These are phyloP conservation scores for Rhizopogon vinicolor DNA, from an alignment of 768 basidiomycete genomes.

Conservation along the genomic window DNA sequence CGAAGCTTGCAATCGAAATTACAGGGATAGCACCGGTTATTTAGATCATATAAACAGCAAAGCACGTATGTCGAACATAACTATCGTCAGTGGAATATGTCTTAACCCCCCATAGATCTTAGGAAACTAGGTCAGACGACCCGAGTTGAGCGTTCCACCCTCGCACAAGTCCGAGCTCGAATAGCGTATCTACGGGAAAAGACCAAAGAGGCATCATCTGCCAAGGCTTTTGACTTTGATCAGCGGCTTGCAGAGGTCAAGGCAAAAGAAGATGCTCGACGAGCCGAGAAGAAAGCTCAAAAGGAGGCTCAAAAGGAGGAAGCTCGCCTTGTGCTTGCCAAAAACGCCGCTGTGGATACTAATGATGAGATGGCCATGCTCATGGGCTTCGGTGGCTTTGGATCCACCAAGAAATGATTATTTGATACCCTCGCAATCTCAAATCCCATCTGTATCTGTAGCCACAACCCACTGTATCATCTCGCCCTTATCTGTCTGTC, in stretches of 20 bases:
- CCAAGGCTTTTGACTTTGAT: slow-evolving; percentile 95
- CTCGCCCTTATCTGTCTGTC: slow-evolving; percentile 1
- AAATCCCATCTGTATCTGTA: slow-evolving; percentile 6
- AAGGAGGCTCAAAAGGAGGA: slow-evolving; percentile 78
- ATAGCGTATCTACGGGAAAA: slow-evolving; percentile 86
- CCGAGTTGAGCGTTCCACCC: slow-evolving; percentile 81
- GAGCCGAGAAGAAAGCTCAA: slow-evolving; percentile 72
- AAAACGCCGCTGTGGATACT: slow-evolving; percentile 40
- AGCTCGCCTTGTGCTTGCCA: slow-evolving; percentile 59
- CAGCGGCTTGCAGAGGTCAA: slow-evolving; percentile 80
- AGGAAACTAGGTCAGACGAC: slow-evolving; percentile 95
- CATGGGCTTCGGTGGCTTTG: slow-evolving; percentile 94
- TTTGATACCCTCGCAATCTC: slow-evolving; percentile 14
- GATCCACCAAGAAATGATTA: slow-evolving; percentile 72
- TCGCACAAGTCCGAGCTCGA: slow-evolving; percentile 87
- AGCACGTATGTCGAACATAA: slow-evolving; percentile 60
- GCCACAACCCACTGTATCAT: slow-evolving; percentile 11
- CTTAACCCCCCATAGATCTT: slow-evolving; percentile 59
- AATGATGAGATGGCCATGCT: slow-evolving; percentile 69
- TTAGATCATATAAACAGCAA: slow-evolving; percentile 95
- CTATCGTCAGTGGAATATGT: slow-evolving; percentile 1
- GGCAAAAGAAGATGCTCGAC: slow-evolving; percentile 60
- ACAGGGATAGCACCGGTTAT: slow-evolving; percentile 92
- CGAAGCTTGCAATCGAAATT: slow-evolving; percentile 84
- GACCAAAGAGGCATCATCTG: slow-evolving; percentile 75